A percentile compares a stretch with the other conserved stretches of the same genome.
These are phyloP conservation scores for Akebia trifoliata DNA, from an alignment of 164 flowering plant genomes.

Conservation along the genomic window DNA sequence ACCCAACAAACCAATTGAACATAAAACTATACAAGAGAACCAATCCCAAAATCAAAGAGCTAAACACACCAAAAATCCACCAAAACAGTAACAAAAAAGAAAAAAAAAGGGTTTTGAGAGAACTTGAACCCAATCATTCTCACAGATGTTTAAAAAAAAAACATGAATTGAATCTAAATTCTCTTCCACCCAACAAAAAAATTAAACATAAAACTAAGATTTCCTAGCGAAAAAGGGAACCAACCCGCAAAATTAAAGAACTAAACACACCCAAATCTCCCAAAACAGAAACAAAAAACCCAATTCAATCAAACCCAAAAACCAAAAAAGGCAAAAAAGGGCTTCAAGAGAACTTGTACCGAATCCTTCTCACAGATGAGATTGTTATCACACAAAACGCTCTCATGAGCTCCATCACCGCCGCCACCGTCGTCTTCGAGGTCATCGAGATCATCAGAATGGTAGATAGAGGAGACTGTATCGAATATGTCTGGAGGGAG, in stretches of 20 bases:
- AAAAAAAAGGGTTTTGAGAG: no score
- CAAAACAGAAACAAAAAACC: not conserved
- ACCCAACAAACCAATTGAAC: no score
- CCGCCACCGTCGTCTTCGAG: not conserved
- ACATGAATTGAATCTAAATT: no score
- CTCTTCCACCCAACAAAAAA: no score
- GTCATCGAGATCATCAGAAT: slow-evolving; percentile 13
- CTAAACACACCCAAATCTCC: not conserved
- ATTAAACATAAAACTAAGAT: no score
- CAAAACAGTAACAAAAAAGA: no score
- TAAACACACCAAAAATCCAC: no score
- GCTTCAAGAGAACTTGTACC: not conserved
- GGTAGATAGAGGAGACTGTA: slow-evolving; percentile 65
- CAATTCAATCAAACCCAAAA: not conserved
- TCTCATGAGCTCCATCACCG: no score
- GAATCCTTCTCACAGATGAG: slow-evolving; percentile 2
- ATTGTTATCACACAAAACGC: not conserved
- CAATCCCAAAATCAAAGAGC: no score
- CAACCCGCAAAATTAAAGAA: not conserved
- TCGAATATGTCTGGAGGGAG: slow-evolving; percentile 59
- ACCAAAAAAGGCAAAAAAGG: not conserved
- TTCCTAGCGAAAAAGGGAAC: not conserved
- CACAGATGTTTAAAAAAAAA: no score
- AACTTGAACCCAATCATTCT: no score
- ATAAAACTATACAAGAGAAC: no score